Conservation (phyloP, 2,329 filamentous ascomycete genomes). For the Sporothrix variecibatus region DNA sequence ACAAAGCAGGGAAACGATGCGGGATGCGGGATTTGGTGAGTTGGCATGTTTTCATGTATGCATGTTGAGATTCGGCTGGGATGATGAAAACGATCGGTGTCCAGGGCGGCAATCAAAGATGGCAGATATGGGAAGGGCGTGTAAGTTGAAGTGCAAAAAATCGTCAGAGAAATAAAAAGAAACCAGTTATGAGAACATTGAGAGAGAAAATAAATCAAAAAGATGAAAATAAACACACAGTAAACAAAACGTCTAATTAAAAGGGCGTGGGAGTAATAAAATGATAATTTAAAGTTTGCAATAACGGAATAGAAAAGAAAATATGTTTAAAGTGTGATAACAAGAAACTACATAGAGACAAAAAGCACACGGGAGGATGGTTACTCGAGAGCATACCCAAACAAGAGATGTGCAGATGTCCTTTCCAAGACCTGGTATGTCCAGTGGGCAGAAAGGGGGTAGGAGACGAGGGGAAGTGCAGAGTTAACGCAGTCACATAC, state of each 20-base stretch:
- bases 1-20: background rate
- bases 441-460: background rate
- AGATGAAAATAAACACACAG: too few relatives aligned
- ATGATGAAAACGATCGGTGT: slow-evolving; percentile 7
- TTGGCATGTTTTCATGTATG: slow-evolving; percentile 4
- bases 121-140: background rate
- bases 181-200: too few relatives aligned
- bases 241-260: too few relatives aligned
- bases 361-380: background rate
- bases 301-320: background rate
- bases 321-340: background rate
- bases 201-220: background rate
- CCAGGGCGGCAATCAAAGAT: background rate
- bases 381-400: background rate
- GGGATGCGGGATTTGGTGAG: background rate
- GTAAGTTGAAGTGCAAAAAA: background rate
- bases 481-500: background rate
- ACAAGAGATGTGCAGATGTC: background rate
- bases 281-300: background rate
- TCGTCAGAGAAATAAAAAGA: background rate
- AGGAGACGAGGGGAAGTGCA: background rate
- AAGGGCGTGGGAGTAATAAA: background rate
- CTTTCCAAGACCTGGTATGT: background rate
- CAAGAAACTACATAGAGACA: background rate
- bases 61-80: slow-evolving; percentile 3